Conservation (phyloP, 306 rosid species). For the Calophaca sinica region DNA sequence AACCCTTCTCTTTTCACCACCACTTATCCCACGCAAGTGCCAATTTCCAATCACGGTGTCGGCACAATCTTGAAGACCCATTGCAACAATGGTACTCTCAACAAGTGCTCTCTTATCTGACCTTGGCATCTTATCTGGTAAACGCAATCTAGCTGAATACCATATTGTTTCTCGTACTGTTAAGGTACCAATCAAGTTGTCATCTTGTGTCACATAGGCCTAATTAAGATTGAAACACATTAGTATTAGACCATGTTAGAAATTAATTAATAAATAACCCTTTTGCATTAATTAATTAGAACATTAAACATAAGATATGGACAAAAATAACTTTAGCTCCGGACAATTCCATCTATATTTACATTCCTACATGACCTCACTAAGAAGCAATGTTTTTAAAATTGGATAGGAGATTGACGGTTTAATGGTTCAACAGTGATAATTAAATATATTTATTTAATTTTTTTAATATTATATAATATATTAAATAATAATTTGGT, state of each 20-base stretch:
- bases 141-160: slow-evolving; percentile 79
- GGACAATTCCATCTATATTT: not conserved
- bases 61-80: slow-evolving; percentile 98
- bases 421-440: too few species aligned
- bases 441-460: too few species aligned
- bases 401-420: too few species aligned
- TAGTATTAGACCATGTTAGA: too few species aligned
- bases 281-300: not conserved
- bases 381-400: too few species aligned
- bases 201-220: slow-evolving; percentile 99
- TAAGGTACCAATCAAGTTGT: slow-evolving; percentile 88
- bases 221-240: slow-evolving; percentile 21
- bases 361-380: too few species aligned
- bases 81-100: slow-evolving; percentile 89
- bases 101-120: slow-evolving; percentile 74
- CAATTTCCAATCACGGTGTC: slow-evolving; percentile 95
- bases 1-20: slow-evolving; percentile 95
- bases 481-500: too few species aligned
- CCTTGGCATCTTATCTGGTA: slow-evolving; percentile 83
- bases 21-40: slow-evolving; percentile 97
- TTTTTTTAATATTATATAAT: too few species aligned
- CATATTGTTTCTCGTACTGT: slow-evolving; percentile 89
- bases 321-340: too few species aligned
- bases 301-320: too few species aligned
- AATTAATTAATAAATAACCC: too few species aligned